Evolutionary conservation across 1,139 yeast species (phyloP).

Genomic region (Kurtzmaniella quercitrusa): DNA sequence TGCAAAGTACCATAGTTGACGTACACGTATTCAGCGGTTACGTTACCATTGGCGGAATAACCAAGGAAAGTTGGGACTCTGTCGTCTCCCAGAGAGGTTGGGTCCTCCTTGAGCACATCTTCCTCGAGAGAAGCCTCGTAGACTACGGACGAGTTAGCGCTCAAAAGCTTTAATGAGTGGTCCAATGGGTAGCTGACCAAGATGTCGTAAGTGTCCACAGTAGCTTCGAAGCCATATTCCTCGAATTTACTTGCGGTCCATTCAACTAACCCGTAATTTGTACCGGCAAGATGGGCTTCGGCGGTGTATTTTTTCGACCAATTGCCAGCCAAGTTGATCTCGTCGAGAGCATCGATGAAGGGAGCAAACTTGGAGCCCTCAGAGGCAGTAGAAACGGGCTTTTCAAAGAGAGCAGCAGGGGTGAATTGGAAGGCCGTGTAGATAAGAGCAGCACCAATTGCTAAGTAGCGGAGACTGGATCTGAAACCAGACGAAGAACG

Average conservation of each 20-base stretch:
- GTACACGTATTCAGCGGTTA: conserved; percentile 41
- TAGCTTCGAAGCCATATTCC: conserved; percentile 55
- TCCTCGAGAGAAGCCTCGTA: conserved; percentile 68
- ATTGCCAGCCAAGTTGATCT: conserved; percentile 46
- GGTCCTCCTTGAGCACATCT: conserved; percentile 68
- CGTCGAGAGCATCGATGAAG: conserved; percentile 32
- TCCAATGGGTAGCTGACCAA: conserved; percentile 51
- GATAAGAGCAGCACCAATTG: not conserved
- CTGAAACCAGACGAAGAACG: not conserved
- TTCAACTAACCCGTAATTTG: conserved; percentile 56
- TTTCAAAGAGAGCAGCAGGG: not conserved
- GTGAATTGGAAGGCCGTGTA: not conserved
- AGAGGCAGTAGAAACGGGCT: not conserved
- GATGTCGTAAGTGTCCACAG: conserved; percentile 53
- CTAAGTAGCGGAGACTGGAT: not conserved
- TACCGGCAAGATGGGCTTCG: conserved; percentile 71
- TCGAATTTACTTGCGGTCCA: conserved; percentile 61
- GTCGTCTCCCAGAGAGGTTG: conserved; percentile 51
- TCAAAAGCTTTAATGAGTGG: conserved; percentile 40
- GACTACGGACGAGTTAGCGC: conserved; percentile 26
- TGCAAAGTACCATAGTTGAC: conserved; percentile 38
- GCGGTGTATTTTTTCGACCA: conserved; percentile 55
- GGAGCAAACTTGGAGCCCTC: conserved; percentile 3
- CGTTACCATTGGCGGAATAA: conserved; percentile 47
- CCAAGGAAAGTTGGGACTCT: conserved; percentile 42